Conservation (phyloP, 441 rosid genomes). For the Daphne laureola region DNA sequence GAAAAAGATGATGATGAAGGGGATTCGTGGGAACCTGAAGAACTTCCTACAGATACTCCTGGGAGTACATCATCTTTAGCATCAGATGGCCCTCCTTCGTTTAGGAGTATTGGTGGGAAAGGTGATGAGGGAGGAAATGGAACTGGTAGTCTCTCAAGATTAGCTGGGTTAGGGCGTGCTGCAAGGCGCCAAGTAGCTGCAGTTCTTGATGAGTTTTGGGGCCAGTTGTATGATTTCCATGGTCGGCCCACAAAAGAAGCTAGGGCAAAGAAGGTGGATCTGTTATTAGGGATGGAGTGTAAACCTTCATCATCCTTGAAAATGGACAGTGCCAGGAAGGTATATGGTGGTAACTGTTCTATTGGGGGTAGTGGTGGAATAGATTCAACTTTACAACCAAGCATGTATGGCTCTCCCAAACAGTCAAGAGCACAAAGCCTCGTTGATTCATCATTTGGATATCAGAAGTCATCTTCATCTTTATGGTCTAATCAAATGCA, state of each 20-base stretch:
- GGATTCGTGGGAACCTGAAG: constrained; percentile 65
- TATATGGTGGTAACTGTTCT: constrained; percentile 37
- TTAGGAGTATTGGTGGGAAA: constrained; percentile 73
- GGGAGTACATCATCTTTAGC: constrained; percentile 35
- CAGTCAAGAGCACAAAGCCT: constrained; percentile 48
- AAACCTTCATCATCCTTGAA: constrained; percentile 35
- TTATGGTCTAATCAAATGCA: constrained; percentile 47
- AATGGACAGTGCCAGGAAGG: constrained; percentile 45
- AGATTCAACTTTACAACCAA: constrained; percentile 37
- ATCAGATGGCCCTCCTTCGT: constrained; percentile 78
- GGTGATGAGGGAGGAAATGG: constrained; percentile 82
- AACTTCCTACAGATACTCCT: constrained; percentile 38
- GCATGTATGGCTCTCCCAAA: constrained; percentile 44
- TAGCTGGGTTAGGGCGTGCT: constrained; percentile 96
- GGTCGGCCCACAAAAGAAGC: constrained; percentile 72
- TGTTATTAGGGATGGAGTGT: constrained; percentile 44
- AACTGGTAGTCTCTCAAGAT: constrained; percentile 84
- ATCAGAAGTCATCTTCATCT: constrained; percentile 48
- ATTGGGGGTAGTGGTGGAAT: constrained; percentile 48
- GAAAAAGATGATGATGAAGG: constrained; percentile 58
- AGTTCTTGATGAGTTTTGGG: constrained; percentile 92
- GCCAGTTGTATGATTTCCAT: constrained; percentile 72
- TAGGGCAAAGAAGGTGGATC: constrained; percentile 51
- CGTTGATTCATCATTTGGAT: constrained; percentile 55
- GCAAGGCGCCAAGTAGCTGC: constrained; percentile 80